These are phyloP conservation scores for Viridothelium virens DNA, from an alignment of 495 filamentous ascomycete genomes.

Conservation along the genomic window DNA sequence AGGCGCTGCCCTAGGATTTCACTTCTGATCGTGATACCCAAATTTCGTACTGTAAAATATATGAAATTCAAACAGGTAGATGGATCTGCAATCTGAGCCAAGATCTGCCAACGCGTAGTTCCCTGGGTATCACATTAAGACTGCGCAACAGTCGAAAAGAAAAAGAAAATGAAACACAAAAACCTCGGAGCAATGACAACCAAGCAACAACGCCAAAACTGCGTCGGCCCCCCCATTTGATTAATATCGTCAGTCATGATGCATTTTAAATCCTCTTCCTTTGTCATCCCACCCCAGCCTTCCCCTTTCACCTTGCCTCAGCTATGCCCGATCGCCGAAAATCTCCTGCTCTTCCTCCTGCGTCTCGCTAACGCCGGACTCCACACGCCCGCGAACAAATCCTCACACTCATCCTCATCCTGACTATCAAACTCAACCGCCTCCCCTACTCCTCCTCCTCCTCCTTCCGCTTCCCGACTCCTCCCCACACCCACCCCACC, in stretches of 20 bases:
- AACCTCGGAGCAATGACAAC: not conserved
- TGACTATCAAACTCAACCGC: conserved; percentile 74
- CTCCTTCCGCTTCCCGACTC: not conserved
- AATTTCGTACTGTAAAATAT: not conserved
- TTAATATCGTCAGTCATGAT: too few relatives aligned
- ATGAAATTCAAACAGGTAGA: not conserved
- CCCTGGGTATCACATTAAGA: conserved; percentile 1
- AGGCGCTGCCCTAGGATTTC: not conserved
- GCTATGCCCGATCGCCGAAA: not conserved
- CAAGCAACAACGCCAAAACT: not conserved
- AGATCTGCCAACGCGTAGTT: not conserved
- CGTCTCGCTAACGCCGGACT: conserved; percentile 52
- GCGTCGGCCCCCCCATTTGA: not conserved
- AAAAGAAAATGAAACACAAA: not conserved
- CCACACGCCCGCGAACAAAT: conserved; percentile 85
- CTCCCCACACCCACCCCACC: conserved; percentile 14
- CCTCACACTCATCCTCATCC: conserved; percentile 93
- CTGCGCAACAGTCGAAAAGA: not conserved
- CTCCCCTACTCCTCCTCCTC: conserved; percentile 31
- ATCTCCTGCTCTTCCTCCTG: not conserved
- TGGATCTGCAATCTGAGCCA: not conserved
- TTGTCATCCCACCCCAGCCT: not conserved
- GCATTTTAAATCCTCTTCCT: not conserved
- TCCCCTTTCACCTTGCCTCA: not conserved
- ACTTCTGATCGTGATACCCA: not conserved